Evolutionary conservation across 257 asterid genomes (phyloP), one percentile per base, ranked within the genome.

Genomic region (Solanum paucissectum): DNA sequence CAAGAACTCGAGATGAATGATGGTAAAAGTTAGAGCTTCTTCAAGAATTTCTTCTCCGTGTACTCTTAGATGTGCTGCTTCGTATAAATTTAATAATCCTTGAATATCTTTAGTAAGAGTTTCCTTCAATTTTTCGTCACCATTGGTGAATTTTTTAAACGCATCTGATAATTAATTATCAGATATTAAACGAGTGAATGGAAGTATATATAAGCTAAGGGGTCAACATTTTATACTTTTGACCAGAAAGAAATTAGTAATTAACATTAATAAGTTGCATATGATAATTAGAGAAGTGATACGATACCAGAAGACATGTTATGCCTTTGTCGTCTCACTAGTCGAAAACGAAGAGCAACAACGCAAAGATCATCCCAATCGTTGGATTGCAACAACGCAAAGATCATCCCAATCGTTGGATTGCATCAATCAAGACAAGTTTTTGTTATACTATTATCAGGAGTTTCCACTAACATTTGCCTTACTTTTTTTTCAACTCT

Each of bases 301-400:
- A 55, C 14, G 14, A 55, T 55, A 87, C 89, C 89, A 16, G 81
- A 87, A 23, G 87, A 60, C 33, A 87, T 85, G 55, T 66, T 6
- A 66, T 87, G 75, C 29, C 91, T 87, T 87, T 87, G 88, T 84
- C 83, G 82, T 73, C 90, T 84, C n/a, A 89, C 81, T 34, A 89
- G 83, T 32, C 91, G 23, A 42, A 84, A 87, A 49, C 82, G 69
- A 84, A 84, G 88, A 25, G 91, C 88, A 36, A n/a, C 66, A 6
- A n/a, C 2, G 1, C 6, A 72, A 33, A 87, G 34, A 25, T 13
- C 12, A 1, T 68, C 2, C n/a, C n/a, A n/a, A n/a, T n/a, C n/a
- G n/a, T n/a, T n/a, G n/a, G n/a, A n/a, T n/a, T n/a, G n/a, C n/a
- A n/a, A n/a, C n/a, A n/a, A n/a, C n/a, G n/a, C n/a, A n/a, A n/a